phyloP scores from a whole-genome alignment of 768 basidiomycete genomes.

The Suillus paluster region DNA sequence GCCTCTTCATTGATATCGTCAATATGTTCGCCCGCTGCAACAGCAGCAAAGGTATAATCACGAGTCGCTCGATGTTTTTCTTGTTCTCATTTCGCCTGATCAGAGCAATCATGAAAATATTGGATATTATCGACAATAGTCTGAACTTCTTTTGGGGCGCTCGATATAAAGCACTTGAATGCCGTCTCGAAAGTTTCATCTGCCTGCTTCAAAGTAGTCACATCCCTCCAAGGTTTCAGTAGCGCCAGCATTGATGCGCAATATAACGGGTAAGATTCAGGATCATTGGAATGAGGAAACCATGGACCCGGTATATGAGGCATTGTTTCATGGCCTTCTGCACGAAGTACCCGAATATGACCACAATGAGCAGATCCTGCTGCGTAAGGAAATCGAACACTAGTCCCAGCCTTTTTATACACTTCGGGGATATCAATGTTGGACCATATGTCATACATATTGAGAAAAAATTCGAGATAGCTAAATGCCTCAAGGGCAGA shows the following conservation, averaged over 20 bases:
- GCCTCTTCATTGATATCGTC: too few relatives aligned
- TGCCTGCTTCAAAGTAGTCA: too few relatives aligned
- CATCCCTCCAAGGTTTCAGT: slow-evolving; percentile 38
- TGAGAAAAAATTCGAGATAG: slow-evolving; percentile 10
- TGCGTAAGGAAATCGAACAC: not conserved
- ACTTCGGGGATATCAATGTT: not conserved
- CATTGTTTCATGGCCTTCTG: slow-evolving; percentile 35
- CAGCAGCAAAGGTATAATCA: too few relatives aligned
- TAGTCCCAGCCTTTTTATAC: not conserved
- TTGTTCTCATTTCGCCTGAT: too few relatives aligned
- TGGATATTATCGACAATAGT: too few relatives aligned
- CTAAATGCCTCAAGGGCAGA: not conserved
- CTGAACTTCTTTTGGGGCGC: too few relatives aligned
- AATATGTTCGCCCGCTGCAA: too few relatives aligned
- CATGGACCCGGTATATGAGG: slow-evolving; percentile 19
- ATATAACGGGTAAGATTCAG: slow-evolving; percentile 28
- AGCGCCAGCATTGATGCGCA: slow-evolving; percentile 39
- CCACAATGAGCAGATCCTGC: slow-evolving; percentile 7
- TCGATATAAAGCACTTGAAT: too few relatives aligned
- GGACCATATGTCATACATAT: not conserved
- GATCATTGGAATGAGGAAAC: slow-evolving; percentile 34
- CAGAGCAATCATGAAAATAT: too few relatives aligned
- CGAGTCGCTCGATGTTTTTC: too few relatives aligned
- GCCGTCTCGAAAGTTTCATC: too few relatives aligned
- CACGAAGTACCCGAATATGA: slow-evolving; percentile 25